These are phyloP conservation scores for Vararia minispora DNA, from an alignment of 768 basidiomycete genomes.

Conservation along the genomic window DNA sequence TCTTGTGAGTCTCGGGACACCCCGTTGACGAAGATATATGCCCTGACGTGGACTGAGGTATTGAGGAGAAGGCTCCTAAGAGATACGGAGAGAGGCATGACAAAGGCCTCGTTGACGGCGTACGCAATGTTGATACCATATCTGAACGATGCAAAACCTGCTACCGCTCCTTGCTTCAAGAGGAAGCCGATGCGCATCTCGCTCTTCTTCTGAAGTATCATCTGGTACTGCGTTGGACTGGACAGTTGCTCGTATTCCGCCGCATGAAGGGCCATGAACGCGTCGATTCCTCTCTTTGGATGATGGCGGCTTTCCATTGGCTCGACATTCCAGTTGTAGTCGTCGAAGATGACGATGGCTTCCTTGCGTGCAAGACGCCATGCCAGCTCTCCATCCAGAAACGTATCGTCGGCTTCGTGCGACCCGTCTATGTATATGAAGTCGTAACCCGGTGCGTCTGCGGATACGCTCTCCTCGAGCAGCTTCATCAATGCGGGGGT, in stretches of 20 bases:
- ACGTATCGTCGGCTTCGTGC: constrained; percentile 47
- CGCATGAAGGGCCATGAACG: constrained; percentile 38
- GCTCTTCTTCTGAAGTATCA: constrained; percentile 37
- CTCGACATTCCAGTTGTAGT: constrained; percentile 43
- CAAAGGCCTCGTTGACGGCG: constrained; percentile 31
- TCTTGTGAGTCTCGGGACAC: constrained; percentile 25
- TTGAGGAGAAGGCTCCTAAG: constrained; percentile 29
- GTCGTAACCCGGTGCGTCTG: constrained; percentile 33
- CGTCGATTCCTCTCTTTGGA: constrained; percentile 45
- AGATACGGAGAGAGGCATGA: constrained; percentile 36
- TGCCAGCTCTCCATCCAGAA: constrained; percentile 48
- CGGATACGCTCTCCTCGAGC: constrained; percentile 32
- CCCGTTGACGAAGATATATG: constrained; percentile 42
- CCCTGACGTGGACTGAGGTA: constrained; percentile 28
- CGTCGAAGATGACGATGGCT: constrained; percentile 45
- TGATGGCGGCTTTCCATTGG: constrained; percentile 38
- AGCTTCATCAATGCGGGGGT: constrained; percentile 37
- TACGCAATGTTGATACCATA: constrained; percentile 40
- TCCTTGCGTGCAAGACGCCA: constrained; percentile 43
- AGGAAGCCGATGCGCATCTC: constrained; percentile 47
- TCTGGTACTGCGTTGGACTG: constrained; percentile 32
- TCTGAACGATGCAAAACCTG: constrained; percentile 19
- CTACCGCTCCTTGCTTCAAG: constrained; percentile 13
- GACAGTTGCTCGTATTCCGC: constrained; percentile 36
- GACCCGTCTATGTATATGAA: constrained; percentile 53